Conservation (phyloP, 768 basidiomycete genomes). For the Trametes villosa region DNA sequence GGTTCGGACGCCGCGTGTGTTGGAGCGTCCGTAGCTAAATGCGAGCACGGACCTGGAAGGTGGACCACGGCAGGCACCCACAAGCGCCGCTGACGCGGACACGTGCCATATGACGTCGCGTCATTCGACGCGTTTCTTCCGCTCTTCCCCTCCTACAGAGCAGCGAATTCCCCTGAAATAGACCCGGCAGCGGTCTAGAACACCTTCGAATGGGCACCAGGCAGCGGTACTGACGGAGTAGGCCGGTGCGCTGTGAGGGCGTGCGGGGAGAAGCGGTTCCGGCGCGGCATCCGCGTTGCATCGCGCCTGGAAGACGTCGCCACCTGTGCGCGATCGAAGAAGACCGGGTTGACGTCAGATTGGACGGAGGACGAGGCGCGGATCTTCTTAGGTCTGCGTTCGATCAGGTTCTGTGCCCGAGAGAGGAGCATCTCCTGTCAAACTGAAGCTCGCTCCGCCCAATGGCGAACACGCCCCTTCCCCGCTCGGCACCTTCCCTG, state of each 20-base stretch:
- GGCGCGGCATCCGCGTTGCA: too few relatives aligned
- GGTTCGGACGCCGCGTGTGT: background rate
- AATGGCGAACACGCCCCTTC: background rate
- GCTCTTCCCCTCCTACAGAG: background rate
- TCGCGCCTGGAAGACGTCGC: background rate
- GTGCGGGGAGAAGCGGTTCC: too few relatives aligned
- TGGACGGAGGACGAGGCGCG: background rate
- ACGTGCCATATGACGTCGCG: slow-evolving; percentile 15
- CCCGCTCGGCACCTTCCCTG: background rate
- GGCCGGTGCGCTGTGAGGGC: too few relatives aligned
- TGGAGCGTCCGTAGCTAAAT: slow-evolving; percentile 1
- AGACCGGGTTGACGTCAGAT: slow-evolving; percentile 11
- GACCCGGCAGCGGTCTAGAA: too few relatives aligned
- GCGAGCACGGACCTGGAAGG: too few relatives aligned
- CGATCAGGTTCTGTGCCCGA: background rate
- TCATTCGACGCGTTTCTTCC: background rate
- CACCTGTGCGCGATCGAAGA: too few relatives aligned
- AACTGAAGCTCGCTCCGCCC: background rate
- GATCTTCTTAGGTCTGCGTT: slow-evolving; percentile 2
- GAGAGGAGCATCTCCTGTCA: slow-evolving; percentile 10
- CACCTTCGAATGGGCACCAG: too few relatives aligned
- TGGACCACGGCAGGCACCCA: background rate
- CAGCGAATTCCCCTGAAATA: background rate
- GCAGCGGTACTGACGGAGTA: too few relatives aligned
- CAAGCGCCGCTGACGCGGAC: slow-evolving; percentile 2